Percentiles rank a stretch among this genome's conserved stretches.
Conservation (phyloP, 805 yeast species). For the Yamadazyma insecticola region DNA sequence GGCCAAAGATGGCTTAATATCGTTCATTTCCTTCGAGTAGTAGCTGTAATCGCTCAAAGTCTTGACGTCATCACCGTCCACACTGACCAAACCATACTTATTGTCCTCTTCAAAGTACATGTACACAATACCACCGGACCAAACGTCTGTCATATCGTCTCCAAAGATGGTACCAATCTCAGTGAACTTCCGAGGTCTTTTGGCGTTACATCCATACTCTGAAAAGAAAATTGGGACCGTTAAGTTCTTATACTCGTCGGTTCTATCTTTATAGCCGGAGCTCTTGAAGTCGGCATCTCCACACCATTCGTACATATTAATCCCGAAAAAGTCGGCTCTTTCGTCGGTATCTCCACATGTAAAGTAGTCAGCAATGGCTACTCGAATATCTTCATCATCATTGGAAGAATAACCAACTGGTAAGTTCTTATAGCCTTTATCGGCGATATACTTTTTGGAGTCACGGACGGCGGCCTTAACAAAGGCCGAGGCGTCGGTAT, state of each 20-base stretch:
- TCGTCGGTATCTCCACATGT: slow-evolving; percentile 69
- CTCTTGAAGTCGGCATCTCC: slow-evolving; percentile 53
- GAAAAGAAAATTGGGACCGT: slow-evolving; percentile 82
- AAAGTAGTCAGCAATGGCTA: slow-evolving; percentile 76
- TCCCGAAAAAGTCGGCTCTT: slow-evolving; percentile 75
- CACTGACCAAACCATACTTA: slow-evolving; percentile 72
- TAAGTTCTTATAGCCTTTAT: slow-evolving; percentile 62
- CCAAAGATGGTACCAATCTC: slow-evolving; percentile 69
- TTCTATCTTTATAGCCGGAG: slow-evolving; percentile 70
- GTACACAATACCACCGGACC: slow-evolving; percentile 94
- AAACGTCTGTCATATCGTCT: slow-evolving; percentile 75
- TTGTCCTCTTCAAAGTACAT: slow-evolving; percentile 86
- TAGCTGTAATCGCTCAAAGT: slow-evolving; percentile 57
- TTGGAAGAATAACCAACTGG: slow-evolving; percentile 95
- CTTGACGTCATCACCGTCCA: slow-evolving; percentile 44
- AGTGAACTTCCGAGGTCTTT: slow-evolving; percentile 68
- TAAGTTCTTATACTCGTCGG: slow-evolving; percentile 66
- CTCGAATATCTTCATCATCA: slow-evolving; percentile 81
- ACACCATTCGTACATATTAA: slow-evolving; percentile 89
- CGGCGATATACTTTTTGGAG: slow-evolving; percentile 66
- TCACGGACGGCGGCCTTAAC: slow-evolving; percentile 97
- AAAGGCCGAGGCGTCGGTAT: slow-evolving; percentile 87
- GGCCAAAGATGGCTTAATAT: slow-evolving; percentile 34
- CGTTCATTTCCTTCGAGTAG: slow-evolving; percentile 31
- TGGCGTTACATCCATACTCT: slow-evolving; percentile 82